A percentile compares a stretch with the other conserved stretches of the same genome.
Conservation (phyloP, 768 basidiomycete species). For the Trametes cinnabarina region DNA sequence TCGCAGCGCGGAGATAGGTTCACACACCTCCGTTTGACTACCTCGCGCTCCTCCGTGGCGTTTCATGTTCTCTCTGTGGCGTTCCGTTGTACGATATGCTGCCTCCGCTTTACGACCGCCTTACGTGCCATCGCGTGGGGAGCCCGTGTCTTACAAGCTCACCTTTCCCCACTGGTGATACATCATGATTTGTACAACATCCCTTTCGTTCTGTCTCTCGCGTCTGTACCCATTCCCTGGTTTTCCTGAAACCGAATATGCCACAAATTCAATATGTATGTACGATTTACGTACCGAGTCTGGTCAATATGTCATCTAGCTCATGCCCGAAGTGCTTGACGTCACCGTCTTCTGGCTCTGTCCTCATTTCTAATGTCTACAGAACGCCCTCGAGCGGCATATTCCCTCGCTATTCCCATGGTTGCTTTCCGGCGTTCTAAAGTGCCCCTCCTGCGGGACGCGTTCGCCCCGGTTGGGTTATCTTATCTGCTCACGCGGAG, state of each 20-base stretch:
- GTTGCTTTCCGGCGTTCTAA: slow-evolving; percentile 14
- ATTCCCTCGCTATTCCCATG: slow-evolving; percentile 4
- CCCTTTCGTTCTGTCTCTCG: not conserved
- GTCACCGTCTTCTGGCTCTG: slow-evolving; percentile 11
- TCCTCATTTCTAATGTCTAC: not conserved
- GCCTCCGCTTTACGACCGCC: slow-evolving; percentile 1
- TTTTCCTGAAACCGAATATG: not conserved
- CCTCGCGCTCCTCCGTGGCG: not conserved
- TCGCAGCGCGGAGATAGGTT: slow-evolving; percentile 9
- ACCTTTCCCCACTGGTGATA: not conserved
- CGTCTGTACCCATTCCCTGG: slow-evolving; percentile 3
- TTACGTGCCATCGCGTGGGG: slow-evolving; percentile 3
- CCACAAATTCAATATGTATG: slow-evolving; percentile 10
- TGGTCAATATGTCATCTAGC: not conserved
- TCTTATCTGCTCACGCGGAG: slow-evolving; percentile 15
- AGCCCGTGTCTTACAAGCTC: not conserved
- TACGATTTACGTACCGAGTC: slow-evolving; percentile 14
- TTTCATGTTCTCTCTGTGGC: not conserved
- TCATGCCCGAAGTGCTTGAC: slow-evolving; percentile 12
- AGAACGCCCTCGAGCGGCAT: slow-evolving; percentile 7
- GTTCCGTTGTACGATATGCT: slow-evolving; percentile 8
- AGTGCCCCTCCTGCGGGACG: not conserved
- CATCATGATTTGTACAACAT: slow-evolving; percentile 7
- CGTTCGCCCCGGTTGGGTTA: not conserved
- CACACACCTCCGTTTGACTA: too few relatives aligned